Percentiles rank a stretch among this genome's conserved stretches.
phyloP scores from a whole-genome alignment of 352 stramenopile genomes.

The Pythium dissimile region DNA sequence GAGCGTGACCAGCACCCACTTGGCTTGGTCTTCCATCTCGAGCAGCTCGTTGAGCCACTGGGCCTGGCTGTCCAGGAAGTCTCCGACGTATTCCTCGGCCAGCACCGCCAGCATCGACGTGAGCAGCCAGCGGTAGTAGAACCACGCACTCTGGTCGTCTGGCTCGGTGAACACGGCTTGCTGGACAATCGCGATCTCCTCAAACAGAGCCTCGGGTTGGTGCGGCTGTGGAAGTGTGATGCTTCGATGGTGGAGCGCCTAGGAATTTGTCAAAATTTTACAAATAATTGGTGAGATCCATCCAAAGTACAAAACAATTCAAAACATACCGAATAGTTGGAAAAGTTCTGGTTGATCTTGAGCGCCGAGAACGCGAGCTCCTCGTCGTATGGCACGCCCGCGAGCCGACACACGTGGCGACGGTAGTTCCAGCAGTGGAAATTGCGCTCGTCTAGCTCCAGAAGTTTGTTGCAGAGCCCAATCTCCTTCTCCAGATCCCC shows the following conservation, averaged over 20 bases:
- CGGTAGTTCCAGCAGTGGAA: constrained; percentile 99
- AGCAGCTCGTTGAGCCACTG: constrained; percentile 81
- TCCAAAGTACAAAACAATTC: background rate
- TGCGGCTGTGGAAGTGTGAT: constrained; percentile 50
- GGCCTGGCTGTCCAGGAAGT: constrained; percentile 67
- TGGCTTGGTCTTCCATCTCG: constrained; percentile 71
- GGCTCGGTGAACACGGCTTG: constrained; percentile 98
- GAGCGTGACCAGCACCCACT: constrained; percentile 72
- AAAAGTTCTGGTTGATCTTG: constrained; percentile 98
- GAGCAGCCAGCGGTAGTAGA: constrained; percentile 96
- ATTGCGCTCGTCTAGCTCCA: constrained; percentile 94
- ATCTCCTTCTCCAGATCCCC: constrained; percentile 74
- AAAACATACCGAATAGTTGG: constrained; percentile 94
- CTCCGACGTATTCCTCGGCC: constrained; percentile 31
- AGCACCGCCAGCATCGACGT: constrained; percentile 64
- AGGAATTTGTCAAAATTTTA: background rate
- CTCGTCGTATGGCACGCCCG: constrained; percentile 44
- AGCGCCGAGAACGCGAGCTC: constrained; percentile 94
- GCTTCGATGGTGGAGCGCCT: constrained; percentile 67
- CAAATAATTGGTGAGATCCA: background rate
- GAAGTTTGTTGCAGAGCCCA: constrained; percentile 63
- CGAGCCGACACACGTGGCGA: constrained; percentile 61
- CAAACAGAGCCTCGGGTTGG: constrained; percentile 43
- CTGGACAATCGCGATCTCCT: constrained; percentile 86
- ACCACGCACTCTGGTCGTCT: constrained; percentile 98